phyloP scores from a whole-genome alignment of 2,329 filamentous ascomycete species.

The Trichoderma pleuroti region DNA sequence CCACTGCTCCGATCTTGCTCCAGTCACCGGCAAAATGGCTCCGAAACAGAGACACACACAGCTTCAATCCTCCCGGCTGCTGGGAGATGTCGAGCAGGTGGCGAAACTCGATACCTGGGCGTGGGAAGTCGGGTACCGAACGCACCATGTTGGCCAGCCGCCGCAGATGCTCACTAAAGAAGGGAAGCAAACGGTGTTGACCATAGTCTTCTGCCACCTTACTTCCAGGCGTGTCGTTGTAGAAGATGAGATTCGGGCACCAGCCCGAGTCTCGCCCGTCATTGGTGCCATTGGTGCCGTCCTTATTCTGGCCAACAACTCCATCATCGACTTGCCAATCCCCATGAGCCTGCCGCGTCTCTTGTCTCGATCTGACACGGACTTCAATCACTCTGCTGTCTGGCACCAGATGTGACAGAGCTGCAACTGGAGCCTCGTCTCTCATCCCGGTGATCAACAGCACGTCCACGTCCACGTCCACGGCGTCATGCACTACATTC shows the following conservation, averaged over 20 bases:
- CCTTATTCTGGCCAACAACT: background rate
- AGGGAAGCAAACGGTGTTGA: conserved; percentile 39
- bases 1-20: conserved; percentile 44
- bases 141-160: conserved; percentile 50
- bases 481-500: conserved; percentile 39
- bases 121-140: conserved; percentile 48
- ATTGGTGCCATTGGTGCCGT: background rate
- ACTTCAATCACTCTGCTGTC: conserved; percentile 53
- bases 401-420: conserved; percentile 53
- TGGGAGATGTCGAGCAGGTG: conserved; percentile 56
- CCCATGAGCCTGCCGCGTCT: conserved; percentile 38
- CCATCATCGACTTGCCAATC: conserved; percentile 20
- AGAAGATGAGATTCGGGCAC: conserved; percentile 46
- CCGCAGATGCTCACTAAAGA: conserved; percentile 44
- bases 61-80: conserved; percentile 45
- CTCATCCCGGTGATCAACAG: conserved; percentile 62
- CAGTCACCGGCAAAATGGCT: conserved; percentile 45
- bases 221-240: conserved; percentile 46
- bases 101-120: conserved; percentile 49
- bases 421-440: conserved; percentile 54
- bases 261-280: conserved; percentile 28
- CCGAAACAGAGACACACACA: conserved; percentile 51
- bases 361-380: conserved; percentile 40
- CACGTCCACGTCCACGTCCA: conserved; percentile 51
- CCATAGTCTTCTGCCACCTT: conserved; percentile 41